Evolutionary conservation across 1,139 yeast species (phyloP).

Genomic region (Blastobotrys aristatus): DNA sequence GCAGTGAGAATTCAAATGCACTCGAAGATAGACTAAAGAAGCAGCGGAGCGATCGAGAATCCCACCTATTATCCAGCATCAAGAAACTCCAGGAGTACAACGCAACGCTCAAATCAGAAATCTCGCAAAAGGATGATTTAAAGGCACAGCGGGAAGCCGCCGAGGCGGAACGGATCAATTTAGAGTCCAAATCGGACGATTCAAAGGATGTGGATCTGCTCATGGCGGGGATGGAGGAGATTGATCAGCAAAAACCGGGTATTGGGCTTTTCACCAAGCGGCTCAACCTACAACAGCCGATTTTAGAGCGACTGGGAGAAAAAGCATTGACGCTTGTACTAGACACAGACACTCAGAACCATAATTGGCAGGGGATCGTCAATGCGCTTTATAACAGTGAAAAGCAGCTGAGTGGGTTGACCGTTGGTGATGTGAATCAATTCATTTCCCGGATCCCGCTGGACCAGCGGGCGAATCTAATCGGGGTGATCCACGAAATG

Average conservation of each 20-base stretch:
- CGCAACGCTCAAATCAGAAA: constrained; percentile 21
- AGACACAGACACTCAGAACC: constrained; percentile 11
- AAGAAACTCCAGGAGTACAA: constrained; percentile 26
- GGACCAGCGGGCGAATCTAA: constrained; percentile 22
- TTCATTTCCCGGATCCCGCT: constrained; percentile 30
- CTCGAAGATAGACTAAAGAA: too few species aligned
- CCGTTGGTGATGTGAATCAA: constrained; percentile 25
- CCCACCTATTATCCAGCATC: constrained; percentile 18
- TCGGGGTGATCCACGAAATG: constrained; percentile 28
- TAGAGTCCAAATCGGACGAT: constrained; percentile 9
- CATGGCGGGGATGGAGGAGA: constrained; percentile 16
- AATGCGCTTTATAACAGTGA: constrained; percentile 18
- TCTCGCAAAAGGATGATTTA: constrained; percentile 22
- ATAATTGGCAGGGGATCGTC: constrained; percentile 27
- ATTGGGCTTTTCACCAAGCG: constrained; percentile 10
- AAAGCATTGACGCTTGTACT: constrained; percentile 8
- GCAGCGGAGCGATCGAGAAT: not conserved
- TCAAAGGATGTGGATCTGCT: constrained; percentile 21
- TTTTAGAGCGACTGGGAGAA: constrained; percentile 21
- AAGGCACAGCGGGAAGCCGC: constrained; percentile 16
- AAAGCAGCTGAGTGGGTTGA: constrained; percentile 21
- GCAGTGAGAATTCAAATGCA: not conserved
- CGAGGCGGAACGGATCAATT: constrained; percentile 10
- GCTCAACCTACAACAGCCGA: constrained; percentile 16
- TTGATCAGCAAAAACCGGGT: constrained; percentile 1